These are phyloP conservation scores for Trifolium dubium DNA, from an alignment of 306 rosid genomes.

Conservation along the genomic window DNA sequence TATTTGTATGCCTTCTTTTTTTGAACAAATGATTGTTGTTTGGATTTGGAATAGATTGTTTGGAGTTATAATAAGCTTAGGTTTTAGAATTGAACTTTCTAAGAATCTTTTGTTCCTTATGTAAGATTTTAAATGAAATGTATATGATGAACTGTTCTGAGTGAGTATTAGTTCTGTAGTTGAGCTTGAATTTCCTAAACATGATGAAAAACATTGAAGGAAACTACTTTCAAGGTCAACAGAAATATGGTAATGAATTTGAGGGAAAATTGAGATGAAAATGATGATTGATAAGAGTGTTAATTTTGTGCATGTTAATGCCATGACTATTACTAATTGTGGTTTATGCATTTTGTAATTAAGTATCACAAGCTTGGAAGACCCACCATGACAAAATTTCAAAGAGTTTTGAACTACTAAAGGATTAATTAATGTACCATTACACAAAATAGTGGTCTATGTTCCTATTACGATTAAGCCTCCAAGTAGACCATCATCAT, in stretches of 20 bases:
- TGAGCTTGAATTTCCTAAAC: constrained; percentile 28
- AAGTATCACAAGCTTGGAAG: no score
- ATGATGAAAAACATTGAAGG: constrained; percentile 30
- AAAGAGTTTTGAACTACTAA: no score
- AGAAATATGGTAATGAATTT: constrained; percentile 15
- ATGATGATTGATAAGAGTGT: constrained; percentile 21
- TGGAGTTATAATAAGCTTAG: constrained; percentile 51
- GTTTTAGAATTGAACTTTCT: constrained; percentile 50
- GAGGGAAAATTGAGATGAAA: constrained; percentile 35
- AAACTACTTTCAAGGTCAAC: constrained; percentile 19
- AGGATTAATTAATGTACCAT: no score
- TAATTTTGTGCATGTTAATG: neutral
- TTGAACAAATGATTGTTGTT: constrained; percentile 34
- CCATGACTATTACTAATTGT: no score
- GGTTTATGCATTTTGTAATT: no score
- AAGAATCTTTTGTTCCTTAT: constrained; percentile 49
- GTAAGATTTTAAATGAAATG: constrained; percentile 46
- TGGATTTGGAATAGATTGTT: constrained; percentile 17
- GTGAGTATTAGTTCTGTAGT: constrained; percentile 26
- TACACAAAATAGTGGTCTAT: no score
- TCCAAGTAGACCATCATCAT: no score
- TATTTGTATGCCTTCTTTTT: constrained; percentile 13
- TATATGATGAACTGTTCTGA: constrained; percentile 37
- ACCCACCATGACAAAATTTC: no score
- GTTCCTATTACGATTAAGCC: no score